A percentile compares a stretch with the other conserved stretches of the same genome.
phyloP scores from a whole-genome alignment of 768 basidiomycete species.

The Goffeauzyma gilvescens region DNA sequence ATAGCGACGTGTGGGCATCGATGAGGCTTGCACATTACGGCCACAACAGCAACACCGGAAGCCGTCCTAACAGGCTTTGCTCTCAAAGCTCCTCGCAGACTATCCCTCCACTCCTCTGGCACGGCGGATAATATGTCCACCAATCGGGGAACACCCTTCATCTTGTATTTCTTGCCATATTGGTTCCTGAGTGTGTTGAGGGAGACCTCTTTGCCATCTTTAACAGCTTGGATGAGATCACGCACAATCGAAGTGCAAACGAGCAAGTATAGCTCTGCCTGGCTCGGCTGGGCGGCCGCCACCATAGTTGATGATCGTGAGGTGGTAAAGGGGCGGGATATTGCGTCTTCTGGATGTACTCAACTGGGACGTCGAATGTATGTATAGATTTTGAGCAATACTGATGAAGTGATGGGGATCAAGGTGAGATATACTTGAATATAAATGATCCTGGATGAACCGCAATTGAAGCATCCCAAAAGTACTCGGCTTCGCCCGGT shows the following conservation, averaged over 20 bases:
- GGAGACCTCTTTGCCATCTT: constrained; percentile 54
- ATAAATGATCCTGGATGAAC: no score
- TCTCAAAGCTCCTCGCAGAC: constrained; percentile 66
- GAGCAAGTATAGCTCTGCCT: constrained; percentile 73
- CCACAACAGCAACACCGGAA: constrained; percentile 94
- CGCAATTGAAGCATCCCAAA: no score
- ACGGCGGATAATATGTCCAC: constrained; percentile 98
- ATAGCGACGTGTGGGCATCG: constrained; percentile 98
- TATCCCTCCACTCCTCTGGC: constrained; percentile 90
- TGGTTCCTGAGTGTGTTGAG: constrained; percentile 71
- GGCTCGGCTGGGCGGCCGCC: constrained; percentile 39
- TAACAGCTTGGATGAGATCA: constrained; percentile 48
- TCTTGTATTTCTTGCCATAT: constrained; percentile 74
- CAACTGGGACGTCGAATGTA: no score
- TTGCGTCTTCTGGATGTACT: no score
- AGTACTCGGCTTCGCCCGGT: no score
- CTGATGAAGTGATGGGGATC: no score
- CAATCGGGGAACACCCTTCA: constrained; percentile 69
- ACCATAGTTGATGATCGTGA: constrained; percentile 16
- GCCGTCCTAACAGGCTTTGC: constrained; percentile 92
- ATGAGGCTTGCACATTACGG: constrained; percentile 99
- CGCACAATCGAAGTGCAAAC: constrained; percentile 88
- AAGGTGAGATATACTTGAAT: no score
- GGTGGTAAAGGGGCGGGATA: no score
- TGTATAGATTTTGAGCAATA: no score